Evolutionary conservation across 2,329 filamentous ascomycete species (phyloP).

Genomic region (Hypoxylon rubiginosum): DNA sequence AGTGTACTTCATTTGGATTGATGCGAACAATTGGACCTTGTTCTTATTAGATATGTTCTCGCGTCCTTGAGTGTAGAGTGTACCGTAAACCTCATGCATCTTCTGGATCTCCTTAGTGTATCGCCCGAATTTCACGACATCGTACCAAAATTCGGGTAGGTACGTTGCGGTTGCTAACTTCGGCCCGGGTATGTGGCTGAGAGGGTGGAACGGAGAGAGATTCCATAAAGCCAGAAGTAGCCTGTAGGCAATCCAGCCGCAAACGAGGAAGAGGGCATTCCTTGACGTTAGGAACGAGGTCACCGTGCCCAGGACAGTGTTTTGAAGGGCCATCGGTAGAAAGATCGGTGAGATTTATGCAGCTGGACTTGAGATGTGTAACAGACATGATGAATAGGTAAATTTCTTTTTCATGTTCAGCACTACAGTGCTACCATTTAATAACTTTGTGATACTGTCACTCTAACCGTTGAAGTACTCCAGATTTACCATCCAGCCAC

Average conservation of each 20-base stretch:
- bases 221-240: constrained; percentile 26
- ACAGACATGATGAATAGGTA: background rate
- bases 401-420: background rate
- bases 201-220: constrained; percentile 39
- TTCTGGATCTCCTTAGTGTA: constrained; percentile 37
- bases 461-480: background rate
- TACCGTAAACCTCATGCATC: constrained; percentile 43
- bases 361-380: background rate
- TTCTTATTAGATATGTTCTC: background rate
- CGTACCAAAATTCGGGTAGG: constrained; percentile 39
- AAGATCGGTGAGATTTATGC: background rate
- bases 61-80: background rate
- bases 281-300: constrained; percentile 14
- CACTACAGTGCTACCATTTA: background rate
- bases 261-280: constrained; percentile 17
- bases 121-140: constrained; percentile 28
- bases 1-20: constrained; percentile 37
- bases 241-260: constrained; percentile 31
- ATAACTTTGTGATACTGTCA: background rate
- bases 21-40: constrained; percentile 38
- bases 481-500: background rate
- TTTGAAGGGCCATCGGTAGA: constrained; percentile 15
- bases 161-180: constrained; percentile 36
- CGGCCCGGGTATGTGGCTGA: constrained; percentile 38
- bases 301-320: background rate